Percentiles rank a stretch among this genome's conserved stretches.
These are phyloP conservation scores for Cryptomeria japonica DNA, from an alignment of 75 land plant genomes.

Conservation along the genomic window DNA sequence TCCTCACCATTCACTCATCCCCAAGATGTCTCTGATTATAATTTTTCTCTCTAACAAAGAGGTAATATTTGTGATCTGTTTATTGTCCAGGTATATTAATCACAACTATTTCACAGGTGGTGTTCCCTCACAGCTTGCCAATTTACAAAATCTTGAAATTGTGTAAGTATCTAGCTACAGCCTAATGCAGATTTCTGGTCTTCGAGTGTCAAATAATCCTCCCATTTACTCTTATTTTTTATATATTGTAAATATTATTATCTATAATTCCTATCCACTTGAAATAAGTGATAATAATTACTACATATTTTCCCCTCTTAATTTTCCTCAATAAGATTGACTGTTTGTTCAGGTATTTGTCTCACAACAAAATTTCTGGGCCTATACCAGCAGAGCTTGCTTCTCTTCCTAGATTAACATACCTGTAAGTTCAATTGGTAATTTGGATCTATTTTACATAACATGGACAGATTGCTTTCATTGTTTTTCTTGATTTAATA, in stretches of 20 bases:
- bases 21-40: too few species aligned
- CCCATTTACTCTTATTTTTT: neutral
- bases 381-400: constrained; percentile 67
- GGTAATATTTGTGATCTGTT: neutral
- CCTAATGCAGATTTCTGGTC: neutral
- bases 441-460: neutral
- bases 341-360: constrained; percentile 60
- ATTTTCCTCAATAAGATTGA: neutral
- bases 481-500: neutral
- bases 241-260: neutral
- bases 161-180: constrained; percentile 44
- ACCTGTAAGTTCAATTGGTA: constrained; percentile 38
- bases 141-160: constrained; percentile 73
- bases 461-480: neutral
- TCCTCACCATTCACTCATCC: too few species aligned
- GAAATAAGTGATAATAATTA: neutral
- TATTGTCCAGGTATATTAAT: constrained; percentile 66
- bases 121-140: constrained; percentile 73
- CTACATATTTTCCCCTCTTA: neutral
- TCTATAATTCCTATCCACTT: neutral
- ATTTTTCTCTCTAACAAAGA: neutral
- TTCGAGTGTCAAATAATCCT: neutral
- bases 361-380: constrained; percentile 79
- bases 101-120: constrained; percentile 83
- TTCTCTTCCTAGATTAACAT: constrained; percentile 61